Evolutionary conservation across 2,329 filamentous ascomycete species (phyloP).

Genomic region (Penicillium sp.): DNA sequence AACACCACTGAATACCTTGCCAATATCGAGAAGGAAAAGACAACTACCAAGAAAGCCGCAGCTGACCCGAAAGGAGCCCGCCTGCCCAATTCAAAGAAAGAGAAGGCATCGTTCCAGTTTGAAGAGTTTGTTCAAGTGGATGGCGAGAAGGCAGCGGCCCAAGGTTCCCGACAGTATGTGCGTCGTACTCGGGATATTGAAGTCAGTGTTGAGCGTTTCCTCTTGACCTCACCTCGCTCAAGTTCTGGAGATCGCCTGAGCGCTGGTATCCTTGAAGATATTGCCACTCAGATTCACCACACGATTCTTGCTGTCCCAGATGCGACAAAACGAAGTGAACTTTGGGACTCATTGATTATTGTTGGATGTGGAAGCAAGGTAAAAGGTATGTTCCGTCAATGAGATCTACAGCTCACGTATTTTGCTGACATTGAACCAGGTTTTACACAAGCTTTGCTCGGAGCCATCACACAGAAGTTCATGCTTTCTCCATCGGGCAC

Average conservation of each 20-base stretch:
- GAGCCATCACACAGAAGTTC: constrained; percentile 76
- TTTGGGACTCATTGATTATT: constrained; percentile 91
- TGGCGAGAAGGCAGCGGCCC: constrained; percentile 51
- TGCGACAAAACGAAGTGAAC: constrained; percentile 75
- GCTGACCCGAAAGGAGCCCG: constrained; percentile 51
- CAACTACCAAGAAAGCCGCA: constrained; percentile 52
- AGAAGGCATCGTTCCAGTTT: constrained; percentile 60
- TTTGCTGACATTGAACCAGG: constrained; percentile 50
- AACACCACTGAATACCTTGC: constrained; percentile 63
- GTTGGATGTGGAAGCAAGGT: constrained; percentile 80
- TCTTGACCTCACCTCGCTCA: constrained; percentile 50
- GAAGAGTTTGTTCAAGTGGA: constrained; percentile 58
- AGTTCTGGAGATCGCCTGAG: constrained; percentile 34
- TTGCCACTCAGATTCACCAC: constrained; percentile 79
- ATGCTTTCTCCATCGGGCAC: constrained; percentile 90
- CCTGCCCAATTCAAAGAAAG: constrained; percentile 59
- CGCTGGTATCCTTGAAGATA: constrained; percentile 73
- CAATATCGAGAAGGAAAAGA: constrained; percentile 63
- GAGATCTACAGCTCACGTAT: not conserved
- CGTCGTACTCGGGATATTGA: constrained; percentile 58
- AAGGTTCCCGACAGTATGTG: constrained; percentile 52
- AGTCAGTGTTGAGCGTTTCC: constrained; percentile 62
- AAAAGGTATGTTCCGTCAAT: constrained; percentile 47
- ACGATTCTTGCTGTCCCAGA: constrained; percentile 81
- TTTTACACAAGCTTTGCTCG: constrained; percentile 83